Evolutionary conservation across 768 basidiomycete genomes (phyloP), one percentile per base, ranked within the genome.

Genomic region (Phlebiopsis gigantea): DNA sequence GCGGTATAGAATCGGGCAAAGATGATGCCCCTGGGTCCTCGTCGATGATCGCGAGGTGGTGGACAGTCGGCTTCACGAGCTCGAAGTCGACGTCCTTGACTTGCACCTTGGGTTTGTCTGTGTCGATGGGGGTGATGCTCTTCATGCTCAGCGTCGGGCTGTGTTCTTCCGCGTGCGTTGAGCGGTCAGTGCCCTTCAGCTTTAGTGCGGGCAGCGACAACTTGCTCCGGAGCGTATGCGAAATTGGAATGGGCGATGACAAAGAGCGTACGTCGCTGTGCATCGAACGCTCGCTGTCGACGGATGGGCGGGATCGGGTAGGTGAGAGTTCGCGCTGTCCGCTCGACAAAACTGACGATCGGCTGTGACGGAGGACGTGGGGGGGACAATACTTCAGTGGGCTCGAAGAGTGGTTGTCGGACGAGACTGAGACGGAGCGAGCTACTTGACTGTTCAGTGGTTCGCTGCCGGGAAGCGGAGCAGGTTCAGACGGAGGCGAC

Each of bases 81-180:
- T 90, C 87, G 61, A 93, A 92, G 61, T 91, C 89, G 76, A 84
- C 85, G 65, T 91, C 86, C 65, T 88, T 74, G 7, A 91, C 85
- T 55, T 92, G 89, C 5, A 90, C 77, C 1, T 80, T 82, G 61
- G 87, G 81, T 41, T 74, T 72, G 5, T 79, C 75, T 28, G 41
- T 39, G 17, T 71, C 51, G 58, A 63, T 9, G 53, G 58, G 57
- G 17, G 57, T 57, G 6, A 64, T 43, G 34, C 63, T 64, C 31
- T 56, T 57, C 10, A 64, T 47, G 34, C 63, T 64, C 45, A 59
- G 34, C 12, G 62, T 67, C 17, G 66, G 63, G 66, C 62, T 63
- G 46, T 69, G 62, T 12, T 71, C 69, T 34, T 74, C 76, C 21
- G 69, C 21, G 52, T 66, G 68, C 48, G 55, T 21, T 5, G 47